phyloP scores from a whole-genome alignment of 2,329 filamentous ascomycete genomes.

The Exophiala aquamarina region DNA sequence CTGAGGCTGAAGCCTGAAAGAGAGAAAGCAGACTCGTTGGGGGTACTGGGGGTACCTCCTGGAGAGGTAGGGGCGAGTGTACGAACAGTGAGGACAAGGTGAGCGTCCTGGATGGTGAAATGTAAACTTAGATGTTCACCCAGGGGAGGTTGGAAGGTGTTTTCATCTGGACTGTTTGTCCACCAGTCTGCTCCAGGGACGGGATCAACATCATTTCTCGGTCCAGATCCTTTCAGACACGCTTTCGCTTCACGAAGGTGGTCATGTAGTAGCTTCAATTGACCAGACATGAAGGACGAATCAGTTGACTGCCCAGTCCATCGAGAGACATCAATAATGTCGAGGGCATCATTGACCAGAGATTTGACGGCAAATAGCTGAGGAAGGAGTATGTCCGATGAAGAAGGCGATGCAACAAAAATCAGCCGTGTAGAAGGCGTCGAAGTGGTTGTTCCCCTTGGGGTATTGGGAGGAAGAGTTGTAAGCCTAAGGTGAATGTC shows the following conservation, averaged over 20 bases:
- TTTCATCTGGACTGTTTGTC: conserved; percentile 56
- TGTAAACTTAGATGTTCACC: conserved; percentile 70
- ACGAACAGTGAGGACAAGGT: conserved; percentile 68
- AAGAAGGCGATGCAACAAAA: conserved; percentile 54
- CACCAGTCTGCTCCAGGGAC: conserved; percentile 54
- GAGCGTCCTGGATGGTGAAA: conserved; percentile 68
- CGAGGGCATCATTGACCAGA: conserved; percentile 79
- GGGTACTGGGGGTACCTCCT: conserved; percentile 57
- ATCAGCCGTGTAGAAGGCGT: conserved; percentile 53
- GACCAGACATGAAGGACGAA: conserved; percentile 57
- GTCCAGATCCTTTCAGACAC: conserved; percentile 52
- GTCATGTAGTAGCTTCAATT: conserved; percentile 59
- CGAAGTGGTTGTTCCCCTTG: conserved; percentile 29
- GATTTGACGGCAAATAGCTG: conserved; percentile 71
- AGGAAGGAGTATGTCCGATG: conserved; percentile 61
- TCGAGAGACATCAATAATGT: conserved; percentile 75
- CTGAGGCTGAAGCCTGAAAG: conserved; percentile 58
- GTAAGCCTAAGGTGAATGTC: conserved; percentile 75
- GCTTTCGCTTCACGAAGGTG: conserved; percentile 60
- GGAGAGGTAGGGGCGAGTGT: conserved; percentile 65
- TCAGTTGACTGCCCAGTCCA: conserved; percentile 67
- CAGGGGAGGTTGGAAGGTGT: conserved; percentile 65
- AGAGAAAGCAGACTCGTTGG: conserved; percentile 67
- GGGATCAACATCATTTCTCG: conserved; percentile 13
- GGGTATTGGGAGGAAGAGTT: conserved; percentile 57